Base-by-base conservation (phyloP, 1,284 basidiomycete species). In the Sanghuangporus weigelae region DNA sequence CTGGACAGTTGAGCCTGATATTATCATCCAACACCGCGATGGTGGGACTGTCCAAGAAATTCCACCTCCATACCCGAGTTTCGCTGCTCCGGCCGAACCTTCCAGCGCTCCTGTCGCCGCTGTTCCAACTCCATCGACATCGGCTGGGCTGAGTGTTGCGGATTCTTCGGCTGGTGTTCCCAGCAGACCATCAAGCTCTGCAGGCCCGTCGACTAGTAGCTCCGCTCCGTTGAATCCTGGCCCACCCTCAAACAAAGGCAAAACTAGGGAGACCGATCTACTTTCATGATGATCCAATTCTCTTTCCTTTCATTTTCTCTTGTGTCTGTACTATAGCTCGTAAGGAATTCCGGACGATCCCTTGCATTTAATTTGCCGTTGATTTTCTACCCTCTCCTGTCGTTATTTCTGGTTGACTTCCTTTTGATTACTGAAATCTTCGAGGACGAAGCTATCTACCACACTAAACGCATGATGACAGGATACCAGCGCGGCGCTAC, bases 21-120 rank as follows among this genome's bases (percentile, higher is more conserved):
- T 73, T 63, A 72, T 74, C 66, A 71, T 74, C 38, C 73, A 75
- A 56, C 73, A 74, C 57, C 69, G 70, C 6, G 73, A 73, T 48
- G 73, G 71, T 36, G 73, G 72, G n/a, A 66, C 71, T 53, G 71
- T 75, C 12, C 71, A 72, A 57, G 72, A 74, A 63, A 67, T 74
- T 7, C 73, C 73, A 19, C 74, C 74, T 35, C 73, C 73, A 12
- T 75, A 75, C 51, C 46, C 65, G 21, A 69, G 70, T 62, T 67
- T 66, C 72, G 72, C 71, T 70, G 72, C 48, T 38, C 8, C 23
- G 68, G 59, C 54, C 42, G 46, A 38, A 59, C 66, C 40, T 35
- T 46, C 53, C 56, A 23, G 19, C 35, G 54, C 23, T 35, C 19
- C 16, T 39, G 38, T 7, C 21, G 38, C 26, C 39, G 16, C 55